Evolutionary conservation across 1,139 yeast species (phyloP), one percentile per base, ranked within the genome.

Genomic region (Saccharomyces hybrid): DNA sequence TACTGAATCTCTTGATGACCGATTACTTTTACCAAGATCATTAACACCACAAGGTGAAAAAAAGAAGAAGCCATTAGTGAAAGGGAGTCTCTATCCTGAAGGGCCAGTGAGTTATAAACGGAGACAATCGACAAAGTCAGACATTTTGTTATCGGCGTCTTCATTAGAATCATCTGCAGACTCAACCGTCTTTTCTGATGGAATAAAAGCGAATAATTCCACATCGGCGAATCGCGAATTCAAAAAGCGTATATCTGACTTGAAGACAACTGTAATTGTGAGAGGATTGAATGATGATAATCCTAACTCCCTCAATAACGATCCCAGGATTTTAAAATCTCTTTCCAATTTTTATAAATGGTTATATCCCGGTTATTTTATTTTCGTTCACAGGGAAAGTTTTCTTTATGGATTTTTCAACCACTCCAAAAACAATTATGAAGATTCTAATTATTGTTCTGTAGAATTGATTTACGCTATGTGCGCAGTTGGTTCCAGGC

Each of bases 321-420:
- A 69, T 52, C 63, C 68, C 4, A 58, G 56, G 26, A 63, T 70
- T 16, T 53, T 81, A 32, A 75, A 77, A 50, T 79, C 84, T 57
- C 66, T 83, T 42, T 77, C 80, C 53, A 71, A 79, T 42, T 83
- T 83, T 63, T 83, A 83, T 65, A 78, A 78, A 30, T 82, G 86
- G 85, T 79, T 81, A 57, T 83, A 83, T 59, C 86, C 87, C 1
- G 86, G 82, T 56, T 79, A 81, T 60, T 80, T 80, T 62, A 76
- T 81, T 74, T 83, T 82, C 61, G 75, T 83, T 20, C 83, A 81
- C 61, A 70, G 88, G 56, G 88, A 83, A 62, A 81, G 86, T n/a
- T 83, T 83, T 62, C 68, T 83, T 50, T 75, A 74, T 56, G 86
- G 82, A 53, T 76, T 81, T 65, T 78, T 82, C 68, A 73, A 78